phyloP scores from a whole-genome alignment of 2,329 filamentous ascomycete genomes.

The Pezicula rhizophila region DNA sequence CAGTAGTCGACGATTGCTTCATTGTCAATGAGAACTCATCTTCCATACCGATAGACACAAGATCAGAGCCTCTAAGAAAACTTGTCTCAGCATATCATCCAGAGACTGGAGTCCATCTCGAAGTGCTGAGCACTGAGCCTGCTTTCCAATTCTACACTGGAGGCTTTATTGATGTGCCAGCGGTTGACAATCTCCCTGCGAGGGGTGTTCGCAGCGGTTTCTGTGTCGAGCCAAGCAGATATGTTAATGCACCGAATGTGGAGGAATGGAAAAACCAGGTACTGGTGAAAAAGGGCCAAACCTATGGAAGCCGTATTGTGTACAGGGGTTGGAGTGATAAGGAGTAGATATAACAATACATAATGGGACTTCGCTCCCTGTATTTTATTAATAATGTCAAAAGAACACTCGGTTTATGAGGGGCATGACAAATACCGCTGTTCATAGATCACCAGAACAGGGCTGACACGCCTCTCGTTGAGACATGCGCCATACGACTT shows the following conservation, averaged over 20 bases:
- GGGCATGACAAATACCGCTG: no score
- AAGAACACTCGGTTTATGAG: no score
- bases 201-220: constrained; percentile 69
- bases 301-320: constrained; percentile 74
- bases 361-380: no score
- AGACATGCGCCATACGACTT: no score
- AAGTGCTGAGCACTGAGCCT: constrained; percentile 86
- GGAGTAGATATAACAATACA: constrained; percentile 24
- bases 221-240: constrained; percentile 88
- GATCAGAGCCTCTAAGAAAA: constrained; percentile 52
- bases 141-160: constrained; percentile 97
- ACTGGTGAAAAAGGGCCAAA: constrained; percentile 75
- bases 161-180: constrained; percentile 73
- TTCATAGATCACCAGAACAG: no score
- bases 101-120: constrained; percentile 68
- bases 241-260: constrained; percentile 81
- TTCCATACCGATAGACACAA: constrained; percentile 44
- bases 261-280: constrained; percentile 75
- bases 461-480: no score
- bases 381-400: no score
- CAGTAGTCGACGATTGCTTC: constrained; percentile 88
- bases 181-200: constrained; percentile 53
- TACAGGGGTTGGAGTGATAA: constrained; percentile 77
- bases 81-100: constrained; percentile 71
- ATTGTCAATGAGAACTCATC: constrained; percentile 43